These are phyloP conservation scores for Parmelia sp. DNA, from an alignment of 495 filamentous ascomycete species.

Conservation along the genomic window DNA sequence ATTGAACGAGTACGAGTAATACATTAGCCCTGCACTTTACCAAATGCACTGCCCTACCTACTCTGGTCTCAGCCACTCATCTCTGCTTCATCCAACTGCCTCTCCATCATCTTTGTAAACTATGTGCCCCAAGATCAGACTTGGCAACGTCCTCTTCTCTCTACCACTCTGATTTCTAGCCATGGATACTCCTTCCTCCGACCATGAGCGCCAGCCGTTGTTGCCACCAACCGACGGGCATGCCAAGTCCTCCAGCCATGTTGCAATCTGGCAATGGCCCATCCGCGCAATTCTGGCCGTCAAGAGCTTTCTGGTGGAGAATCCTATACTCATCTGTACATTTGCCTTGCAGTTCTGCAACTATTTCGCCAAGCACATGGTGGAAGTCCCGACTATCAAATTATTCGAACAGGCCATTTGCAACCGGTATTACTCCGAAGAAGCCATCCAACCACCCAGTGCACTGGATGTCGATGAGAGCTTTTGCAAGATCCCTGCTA, in stretches of 20 bases:
- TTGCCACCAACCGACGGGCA: constrained; percentile 4
- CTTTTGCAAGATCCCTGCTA: constrained; percentile 22
- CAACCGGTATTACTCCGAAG: constrained; percentile 16
- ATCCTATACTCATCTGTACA: constrained; percentile 22
- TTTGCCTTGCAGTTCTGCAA: constrained; percentile 20
- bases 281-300: constrained; percentile 43
- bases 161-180: background rate
- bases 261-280: constrained; percentile 23
- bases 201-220: constrained; percentile 19
- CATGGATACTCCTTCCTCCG: constrained; percentile 1
- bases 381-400: constrained; percentile 23
- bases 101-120: background rate
- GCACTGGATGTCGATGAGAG: constrained; percentile 2
- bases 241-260: background rate
- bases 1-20: too few species aligned
- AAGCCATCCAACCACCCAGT: background rate
- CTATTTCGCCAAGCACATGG: constrained; percentile 21
- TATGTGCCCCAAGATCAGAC: background rate
- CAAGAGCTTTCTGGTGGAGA: constrained; percentile 44
- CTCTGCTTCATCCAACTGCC: too few species aligned
- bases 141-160: background rate
- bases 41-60: background rate
- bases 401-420: constrained; percentile 22
- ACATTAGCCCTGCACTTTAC: too few species aligned
- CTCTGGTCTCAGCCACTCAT: background rate